Percentiles rank a stretch among this genome's conserved stretches.
Conservation (phyloP, 495 filamentous ascomycete genomes). For the Lasiosphaeriaceae sp. region DNA sequence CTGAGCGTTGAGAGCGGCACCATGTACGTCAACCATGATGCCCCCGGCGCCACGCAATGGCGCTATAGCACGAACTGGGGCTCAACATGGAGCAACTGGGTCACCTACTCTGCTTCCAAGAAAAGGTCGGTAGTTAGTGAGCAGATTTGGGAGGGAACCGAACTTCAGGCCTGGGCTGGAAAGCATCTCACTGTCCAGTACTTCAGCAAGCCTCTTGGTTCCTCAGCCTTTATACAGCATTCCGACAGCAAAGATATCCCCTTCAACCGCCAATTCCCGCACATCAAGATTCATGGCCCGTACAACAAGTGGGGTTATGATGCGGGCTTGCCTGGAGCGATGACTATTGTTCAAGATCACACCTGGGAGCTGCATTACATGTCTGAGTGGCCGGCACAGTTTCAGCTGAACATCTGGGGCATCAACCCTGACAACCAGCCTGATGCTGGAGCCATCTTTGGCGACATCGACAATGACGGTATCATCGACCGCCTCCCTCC, state of each 20-base stretch:
- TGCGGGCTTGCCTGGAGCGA: slow-evolving; percentile 53
- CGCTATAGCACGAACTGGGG: slow-evolving; percentile 63
- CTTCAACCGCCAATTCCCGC: slow-evolving; percentile 55
- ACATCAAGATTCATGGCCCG: slow-evolving; percentile 57
- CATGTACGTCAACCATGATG: slow-evolving; percentile 54
- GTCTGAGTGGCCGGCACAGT: slow-evolving; percentile 61
- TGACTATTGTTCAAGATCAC: slow-evolving; percentile 51
- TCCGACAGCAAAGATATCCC: slow-evolving; percentile 46
- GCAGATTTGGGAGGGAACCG: slow-evolving; percentile 55
- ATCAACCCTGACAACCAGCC: slow-evolving; percentile 63
- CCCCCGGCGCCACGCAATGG: slow-evolving; percentile 61
- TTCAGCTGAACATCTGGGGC: slow-evolving; percentile 67
- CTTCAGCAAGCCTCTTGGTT: slow-evolving; percentile 61
- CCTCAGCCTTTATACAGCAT: slow-evolving; percentile 61
- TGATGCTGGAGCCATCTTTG: slow-evolving; percentile 41
- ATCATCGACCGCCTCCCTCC: slow-evolving; percentile 64
- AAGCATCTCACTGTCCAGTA: slow-evolving; percentile 67
- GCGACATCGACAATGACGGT: slow-evolving; percentile 39
- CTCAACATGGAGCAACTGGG: slow-evolving; percentile 57
- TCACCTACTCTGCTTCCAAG: slow-evolving; percentile 47
- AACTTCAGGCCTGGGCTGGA: slow-evolving; percentile 59
- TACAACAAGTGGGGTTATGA: slow-evolving; percentile 70
- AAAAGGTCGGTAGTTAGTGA: slow-evolving; percentile 38
- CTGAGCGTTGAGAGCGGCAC: slow-evolving; percentile 31
- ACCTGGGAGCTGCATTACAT: slow-evolving; percentile 60